Evolutionary conservation across 768 basidiomycete species (phyloP).

Genomic region (Punctularia strigosozonata): DNA sequence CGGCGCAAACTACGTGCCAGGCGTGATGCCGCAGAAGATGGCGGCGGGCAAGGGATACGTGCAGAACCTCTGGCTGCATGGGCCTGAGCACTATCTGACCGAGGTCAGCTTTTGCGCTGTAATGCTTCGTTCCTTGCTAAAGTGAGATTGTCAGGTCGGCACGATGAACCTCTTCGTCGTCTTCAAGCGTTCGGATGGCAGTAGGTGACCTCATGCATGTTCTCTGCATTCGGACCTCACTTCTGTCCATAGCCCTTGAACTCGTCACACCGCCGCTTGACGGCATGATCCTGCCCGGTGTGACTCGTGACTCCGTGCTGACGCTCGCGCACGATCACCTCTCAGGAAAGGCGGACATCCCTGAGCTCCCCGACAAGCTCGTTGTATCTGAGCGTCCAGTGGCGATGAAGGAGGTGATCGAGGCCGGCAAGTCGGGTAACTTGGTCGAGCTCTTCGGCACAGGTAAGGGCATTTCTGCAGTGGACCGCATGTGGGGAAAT

Average conservation of each 20-base stretch:
- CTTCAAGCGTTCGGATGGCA: constrained; percentile 57
- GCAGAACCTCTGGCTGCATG: constrained; percentile 87
- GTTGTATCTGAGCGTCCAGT: constrained; percentile 58
- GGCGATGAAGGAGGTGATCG: constrained; percentile 66
- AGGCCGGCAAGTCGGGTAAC: constrained; percentile 25
- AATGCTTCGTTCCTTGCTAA: not conserved
- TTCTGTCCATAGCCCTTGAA: constrained; percentile 27
- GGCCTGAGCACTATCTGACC: constrained; percentile 39
- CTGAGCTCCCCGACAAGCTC: constrained; percentile 43
- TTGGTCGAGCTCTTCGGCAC: constrained; percentile 40
- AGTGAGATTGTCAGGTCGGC: constrained; percentile 38
- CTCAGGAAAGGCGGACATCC: constrained; percentile 28
- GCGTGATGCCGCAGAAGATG: constrained; percentile 72
- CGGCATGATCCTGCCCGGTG: constrained; percentile 58
- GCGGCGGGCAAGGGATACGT: constrained; percentile 70
- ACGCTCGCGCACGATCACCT: constrained; percentile 46
- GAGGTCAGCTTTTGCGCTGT: constrained; percentile 20
- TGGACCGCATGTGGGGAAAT: constrained; percentile 1
- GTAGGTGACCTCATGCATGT: constrained; percentile 21
- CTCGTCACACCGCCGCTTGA: constrained; percentile 56
- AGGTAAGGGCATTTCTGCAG: constrained; percentile 13
- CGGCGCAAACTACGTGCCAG: constrained; percentile 83
- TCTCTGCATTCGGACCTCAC: constrained; percentile 3
- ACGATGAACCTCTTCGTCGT: constrained; percentile 91
- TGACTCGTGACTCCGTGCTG: constrained; percentile 47